Evolutionary conservation across 2,329 filamentous ascomycete species (phyloP), one percentile per base, ranked within the genome.

Genomic region (Dendryphion nanum): DNA sequence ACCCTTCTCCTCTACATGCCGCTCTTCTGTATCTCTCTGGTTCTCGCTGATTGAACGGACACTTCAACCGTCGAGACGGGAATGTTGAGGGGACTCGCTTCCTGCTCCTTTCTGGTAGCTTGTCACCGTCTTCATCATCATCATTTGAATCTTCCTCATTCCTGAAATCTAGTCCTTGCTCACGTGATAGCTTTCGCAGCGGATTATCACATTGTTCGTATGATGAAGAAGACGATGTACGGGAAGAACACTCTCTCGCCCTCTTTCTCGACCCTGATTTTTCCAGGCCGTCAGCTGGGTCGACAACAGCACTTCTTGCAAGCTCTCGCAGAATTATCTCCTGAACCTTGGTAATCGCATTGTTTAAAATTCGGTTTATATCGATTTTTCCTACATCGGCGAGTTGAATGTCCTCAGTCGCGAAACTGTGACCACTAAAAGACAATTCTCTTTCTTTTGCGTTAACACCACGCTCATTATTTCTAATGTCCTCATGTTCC

Each of bases 1-100:
- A 42, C 15, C 39, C 39, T 19, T 24, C 29, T 6, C 39, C 39
- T 30, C 35, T 37, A 23, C 39, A 42, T 6, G 39, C 28, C 10
- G 15, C 35, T 33, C 26, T 21, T 2, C n/a, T 28, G 23, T 42
- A 26, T 21, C 38, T 30, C n/a, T 38, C 35, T 8, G 39, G 34
- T 4, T 29, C 15, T 19, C 30, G 18, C 14, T 38, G 39, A 15
- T 33, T 38, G 18, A 19, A 42, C 15, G 39, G 39, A 21, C 39
- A 42, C 18, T 42, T 42, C 12, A 42, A 21, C 13, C 39, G 34
- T 7, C 29, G 29, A 10, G 8, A 7, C 8, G 29, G 29, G 7
- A 30, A 10, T 10, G 8, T 15, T 30, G 29, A 15, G 7, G 29
- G 15, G 15, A 7, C 15, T 16, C 16, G 8, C 7, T 30, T 15